phyloP scores from a whole-genome alignment of 1,284 basidiomycete genomes.

The Hymenochaete sp. region DNA sequence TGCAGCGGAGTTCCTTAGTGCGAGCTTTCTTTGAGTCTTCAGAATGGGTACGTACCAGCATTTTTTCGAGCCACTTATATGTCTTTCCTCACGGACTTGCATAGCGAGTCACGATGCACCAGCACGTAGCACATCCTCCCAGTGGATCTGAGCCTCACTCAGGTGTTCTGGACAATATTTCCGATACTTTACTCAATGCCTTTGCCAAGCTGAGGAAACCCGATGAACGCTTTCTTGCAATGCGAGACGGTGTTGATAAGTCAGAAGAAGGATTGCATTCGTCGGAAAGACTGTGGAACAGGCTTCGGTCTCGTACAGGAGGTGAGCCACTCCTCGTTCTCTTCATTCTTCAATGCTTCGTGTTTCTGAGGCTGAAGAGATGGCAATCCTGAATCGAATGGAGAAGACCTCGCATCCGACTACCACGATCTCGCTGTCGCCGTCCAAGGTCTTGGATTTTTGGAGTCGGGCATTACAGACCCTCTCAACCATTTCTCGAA shows the following conservation, averaged over 20 bases:
- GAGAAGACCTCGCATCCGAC: conserved; percentile 89
- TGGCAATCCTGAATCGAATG: conserved; percentile 59
- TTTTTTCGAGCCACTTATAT: conserved; percentile 11
- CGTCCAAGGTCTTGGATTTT: conserved; percentile 92
- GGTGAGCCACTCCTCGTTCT: conserved; percentile 54
- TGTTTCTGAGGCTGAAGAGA: conserved; percentile 74
- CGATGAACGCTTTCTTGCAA: conserved; percentile 87
- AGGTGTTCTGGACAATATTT: conserved; percentile 88
- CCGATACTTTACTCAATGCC: conserved; percentile 91
- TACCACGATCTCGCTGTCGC: conserved; percentile 95
- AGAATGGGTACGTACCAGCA: conserved; percentile 76
- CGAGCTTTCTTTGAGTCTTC: conserved; percentile 91
- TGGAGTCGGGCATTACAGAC: conserved; percentile 97
- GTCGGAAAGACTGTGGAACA: conserved; percentile 74
- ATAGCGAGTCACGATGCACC: conserved; percentile 94
- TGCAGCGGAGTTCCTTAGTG: conserved; percentile 86
- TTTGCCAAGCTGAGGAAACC: conserved; percentile 94
- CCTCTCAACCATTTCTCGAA: conserved; percentile 94
- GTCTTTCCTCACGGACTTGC: background rate
- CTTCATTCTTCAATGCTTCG: conserved; percentile 26
- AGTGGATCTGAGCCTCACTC: conserved; percentile 63
- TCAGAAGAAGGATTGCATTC: conserved; percentile 85
- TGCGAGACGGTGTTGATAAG: conserved; percentile 87
- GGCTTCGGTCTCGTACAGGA: conserved; percentile 69
- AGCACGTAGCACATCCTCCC: conserved; percentile 83